Conservation (phyloP, 331 rosid genomes). For the Stylosanthes scabra region DNA sequence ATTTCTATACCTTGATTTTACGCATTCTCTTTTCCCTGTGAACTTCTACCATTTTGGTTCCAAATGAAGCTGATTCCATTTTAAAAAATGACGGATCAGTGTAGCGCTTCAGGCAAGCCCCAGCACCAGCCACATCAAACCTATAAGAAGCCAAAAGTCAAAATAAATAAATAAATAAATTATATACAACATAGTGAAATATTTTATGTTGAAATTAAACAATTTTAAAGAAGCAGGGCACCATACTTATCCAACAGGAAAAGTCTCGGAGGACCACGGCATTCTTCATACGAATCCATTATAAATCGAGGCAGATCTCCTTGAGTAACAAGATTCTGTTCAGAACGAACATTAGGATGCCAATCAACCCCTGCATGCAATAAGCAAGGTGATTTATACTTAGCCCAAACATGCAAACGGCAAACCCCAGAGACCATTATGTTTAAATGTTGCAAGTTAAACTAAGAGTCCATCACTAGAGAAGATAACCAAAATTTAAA, state of each 20-base stretch:
- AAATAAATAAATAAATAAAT: neutral
- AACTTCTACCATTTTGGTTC: conserved; percentile 41
- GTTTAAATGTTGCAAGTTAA: conserved; percentile 32
- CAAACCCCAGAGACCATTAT: conserved; percentile 12
- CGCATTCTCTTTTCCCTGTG: conserved; percentile 85
- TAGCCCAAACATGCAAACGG: neutral
- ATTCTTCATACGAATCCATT: conserved; percentile 97
- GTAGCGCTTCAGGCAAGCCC: conserved; percentile 94
- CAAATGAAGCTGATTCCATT: conserved; percentile 63
- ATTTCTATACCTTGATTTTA: conserved; percentile 73
- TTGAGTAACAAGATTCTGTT: conserved; percentile 68
- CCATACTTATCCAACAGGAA: conserved; percentile 97
- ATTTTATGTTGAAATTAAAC: neutral
- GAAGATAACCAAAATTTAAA: conserved; percentile 29
- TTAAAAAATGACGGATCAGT: conserved; percentile 95
- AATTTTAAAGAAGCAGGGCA: conserved; percentile 18
- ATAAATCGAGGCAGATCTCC: conserved; percentile 96
- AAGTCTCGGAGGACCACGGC: conserved; percentile 91
- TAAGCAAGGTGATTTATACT: conserved; percentile 20
- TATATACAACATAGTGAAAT: neutral
- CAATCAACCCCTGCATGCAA: conserved; percentile 82
- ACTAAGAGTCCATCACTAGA: conserved; percentile 26
- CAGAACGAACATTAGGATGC: conserved; percentile 84
- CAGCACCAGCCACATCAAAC: conserved; percentile 99
- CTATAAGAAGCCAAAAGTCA: conserved; percentile 56